Base-by-base conservation (phyloP, 2,329 filamentous ascomycete genomes). In the Phyllachora maydis region DNA sequence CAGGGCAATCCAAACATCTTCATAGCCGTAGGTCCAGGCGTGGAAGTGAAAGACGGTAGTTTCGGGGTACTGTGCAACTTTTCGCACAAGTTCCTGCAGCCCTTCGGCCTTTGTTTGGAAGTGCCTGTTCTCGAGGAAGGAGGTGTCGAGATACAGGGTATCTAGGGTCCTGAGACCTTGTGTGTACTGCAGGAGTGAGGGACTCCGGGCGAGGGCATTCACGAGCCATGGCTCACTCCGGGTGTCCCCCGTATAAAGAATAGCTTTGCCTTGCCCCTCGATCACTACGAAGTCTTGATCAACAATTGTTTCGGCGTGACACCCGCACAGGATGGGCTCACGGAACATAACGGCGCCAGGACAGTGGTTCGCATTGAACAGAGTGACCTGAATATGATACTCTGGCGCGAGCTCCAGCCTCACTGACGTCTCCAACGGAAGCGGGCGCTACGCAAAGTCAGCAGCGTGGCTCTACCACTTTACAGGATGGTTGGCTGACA, bases 331-430 rank as follows among this genome's bases (percentile, higher is more conserved):
- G n/a, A n/a, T n/a, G n/a, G n/a, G n/a, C n/a, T n/a, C n/a, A n/a
- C n/a, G 59, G 39, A 93, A 93, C 81, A 92, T 91, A 11, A 88
- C 79, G 11, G 81, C 71, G 0, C 85, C 83, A 1, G 74, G 63
- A 36, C 85, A 95, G 41, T 93, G 85, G 36, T 95, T 93, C 2
- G 85, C 82, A 49, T 92, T 75, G 24, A 93, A 65, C 0, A 93
- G 54, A 0, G 82, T 93, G 11, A 91, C 78, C 22, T 70, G 67
- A 13, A 93, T 67, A n/a, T 49, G 51, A 22, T 62, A 59, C 2
- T 65, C 64, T 0, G 72, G 77, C 2, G 55, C 57, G 3, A 93
- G 55, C 37, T 91, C 78, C 22, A 95, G 65, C 4, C 52, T 47
- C 0, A 72, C 83, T 0, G 81, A 78, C 0, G 79, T 81, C 23